Evolutionary conservation across 352 stramenopile genomes (phyloP), one percentile per base, ranked within the genome.

Genomic region (Pythium dissimile): DNA sequence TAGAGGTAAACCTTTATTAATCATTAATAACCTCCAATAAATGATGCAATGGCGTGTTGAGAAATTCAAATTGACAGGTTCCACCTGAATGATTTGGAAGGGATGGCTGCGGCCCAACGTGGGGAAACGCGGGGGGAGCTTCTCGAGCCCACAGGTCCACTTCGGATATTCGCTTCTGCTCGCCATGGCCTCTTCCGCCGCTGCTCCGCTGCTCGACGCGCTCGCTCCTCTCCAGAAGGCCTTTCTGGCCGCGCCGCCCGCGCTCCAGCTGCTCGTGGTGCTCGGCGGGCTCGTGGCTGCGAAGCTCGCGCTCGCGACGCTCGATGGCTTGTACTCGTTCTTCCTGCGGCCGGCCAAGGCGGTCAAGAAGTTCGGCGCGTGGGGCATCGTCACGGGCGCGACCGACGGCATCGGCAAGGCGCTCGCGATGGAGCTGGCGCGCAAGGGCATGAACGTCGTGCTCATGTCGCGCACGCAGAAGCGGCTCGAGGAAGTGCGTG

Each of bases 381-480:
- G 97, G 94, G 96, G 94, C 28, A 86, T 99, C 37, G 85, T 99
- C 44, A 99, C 97, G 37, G 97, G 97, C 49, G 97, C 96, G 34
- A 99, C 86, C n/a, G 89, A 97, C 59, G 90, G 90, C 64, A 96
- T 97, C 59, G 90, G 89, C 65, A 96, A 97, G 71, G 88, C 84
- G 24, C 86, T 94, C 23, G 88, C 86, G 44, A 79, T 99, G 60
- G 91, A 98, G 67, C 80, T 99, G 21, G 97, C 97, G 15, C 96
- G 97, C 69, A 96, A 98, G 69, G 96, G 96, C 27, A 86, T 99
- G 69, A 98, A 97, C 68, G 77, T 99, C 21, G 75, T 99, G 50
- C 86, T 99, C 47, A 98, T 99, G 70, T 98, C 89, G 52, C 90
- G 97, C 63, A 99, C 96, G 31, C 92, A 98, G 72, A 80, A 86